Percentiles rank a stretch among this genome's conserved stretches.
Evolutionary conservation across 2,329 filamentous ascomycete species (phyloP).

Genomic region (Colletotrichum limetticola): DNA sequence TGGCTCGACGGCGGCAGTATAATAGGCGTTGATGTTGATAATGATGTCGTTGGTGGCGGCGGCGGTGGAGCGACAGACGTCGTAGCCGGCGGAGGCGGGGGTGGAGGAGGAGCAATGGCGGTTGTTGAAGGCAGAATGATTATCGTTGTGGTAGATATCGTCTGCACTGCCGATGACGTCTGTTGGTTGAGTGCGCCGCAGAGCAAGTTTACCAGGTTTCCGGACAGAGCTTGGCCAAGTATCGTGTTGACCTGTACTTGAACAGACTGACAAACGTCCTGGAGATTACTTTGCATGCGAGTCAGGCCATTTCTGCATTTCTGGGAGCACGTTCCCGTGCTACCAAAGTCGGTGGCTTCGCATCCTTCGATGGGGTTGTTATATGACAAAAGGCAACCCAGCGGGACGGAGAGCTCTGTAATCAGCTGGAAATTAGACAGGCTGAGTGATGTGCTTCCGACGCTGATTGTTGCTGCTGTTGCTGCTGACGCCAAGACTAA

Average conservation of each 20-base stretch:
- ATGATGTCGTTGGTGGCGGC: slow-evolving; percentile 1
- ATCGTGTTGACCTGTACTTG: slow-evolving; percentile 44
- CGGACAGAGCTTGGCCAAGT: slow-evolving; percentile 48
- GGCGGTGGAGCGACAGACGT: background rate
- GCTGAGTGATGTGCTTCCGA: slow-evolving; percentile 19
- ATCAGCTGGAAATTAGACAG: slow-evolving; percentile 55
- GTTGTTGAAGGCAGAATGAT: slow-evolving; percentile 5
- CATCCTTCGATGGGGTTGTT: slow-evolving; percentile 53
- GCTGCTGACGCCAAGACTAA: slow-evolving; percentile 19
- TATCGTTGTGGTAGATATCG: slow-evolving; percentile 6
- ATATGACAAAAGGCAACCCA: slow-evolving; percentile 54
- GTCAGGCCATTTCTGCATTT: slow-evolving; percentile 46
- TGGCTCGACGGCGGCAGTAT: background rate
- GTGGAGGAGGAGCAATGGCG: background rate
- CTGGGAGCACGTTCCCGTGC: slow-evolving; percentile 49
- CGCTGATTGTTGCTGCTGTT: slow-evolving; percentile 17
- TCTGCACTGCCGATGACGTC: slow-evolving; percentile 11
- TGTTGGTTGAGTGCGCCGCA: slow-evolving; percentile 39
- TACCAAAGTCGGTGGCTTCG: slow-evolving; percentile 47
- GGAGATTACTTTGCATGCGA: slow-evolving; percentile 43
- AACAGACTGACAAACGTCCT: slow-evolving; percentile 41
- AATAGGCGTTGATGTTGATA: background rate
- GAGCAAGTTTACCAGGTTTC: slow-evolving; percentile 49
- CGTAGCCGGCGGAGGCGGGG: background rate
- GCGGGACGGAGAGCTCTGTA: slow-evolving; percentile 47